phyloP scores from a whole-genome alignment of 176 grass and related monocot genomes.

The Echinochloa phyllopogon region DNA sequence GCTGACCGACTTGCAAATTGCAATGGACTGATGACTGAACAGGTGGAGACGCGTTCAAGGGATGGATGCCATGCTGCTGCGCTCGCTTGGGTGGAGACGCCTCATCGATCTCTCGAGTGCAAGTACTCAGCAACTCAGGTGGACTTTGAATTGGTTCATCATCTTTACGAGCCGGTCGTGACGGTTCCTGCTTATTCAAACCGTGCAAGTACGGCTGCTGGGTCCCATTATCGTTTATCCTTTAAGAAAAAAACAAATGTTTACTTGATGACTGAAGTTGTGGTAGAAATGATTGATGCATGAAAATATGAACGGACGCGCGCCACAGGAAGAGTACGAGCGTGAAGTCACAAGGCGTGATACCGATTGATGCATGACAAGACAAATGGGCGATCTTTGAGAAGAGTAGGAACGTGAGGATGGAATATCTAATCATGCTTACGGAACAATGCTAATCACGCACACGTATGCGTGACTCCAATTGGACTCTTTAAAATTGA shows the following conservation, averaged over 20 bases:
- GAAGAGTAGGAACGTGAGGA: background rate
- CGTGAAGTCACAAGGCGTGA: background rate
- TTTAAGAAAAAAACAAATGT: background rate
- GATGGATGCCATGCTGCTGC: background rate
- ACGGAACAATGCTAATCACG: background rate
- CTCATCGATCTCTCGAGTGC: background rate
- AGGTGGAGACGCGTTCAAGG: slow-evolving; percentile 35
- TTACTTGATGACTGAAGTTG: background rate
- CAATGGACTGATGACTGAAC: background rate
- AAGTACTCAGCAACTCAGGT: background rate
- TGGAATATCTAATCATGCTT: background rate
- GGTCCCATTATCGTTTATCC: background rate
- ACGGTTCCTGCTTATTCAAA: background rate
- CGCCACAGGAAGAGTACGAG: background rate
- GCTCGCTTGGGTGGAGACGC: background rate
- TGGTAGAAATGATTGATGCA: background rate
- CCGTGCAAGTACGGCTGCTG: background rate
- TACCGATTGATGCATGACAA: background rate
- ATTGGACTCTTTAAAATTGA: background rate
- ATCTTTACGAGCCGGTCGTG: background rate
- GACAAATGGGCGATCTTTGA: background rate
- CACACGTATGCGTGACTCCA: background rate
- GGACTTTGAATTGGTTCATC: background rate
- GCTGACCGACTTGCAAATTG: background rate
- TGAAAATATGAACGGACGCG: background rate